Evolutionary conservation across 2,329 filamentous ascomycete genomes (phyloP).

Genomic region (Aspergillus sp.): DNA sequence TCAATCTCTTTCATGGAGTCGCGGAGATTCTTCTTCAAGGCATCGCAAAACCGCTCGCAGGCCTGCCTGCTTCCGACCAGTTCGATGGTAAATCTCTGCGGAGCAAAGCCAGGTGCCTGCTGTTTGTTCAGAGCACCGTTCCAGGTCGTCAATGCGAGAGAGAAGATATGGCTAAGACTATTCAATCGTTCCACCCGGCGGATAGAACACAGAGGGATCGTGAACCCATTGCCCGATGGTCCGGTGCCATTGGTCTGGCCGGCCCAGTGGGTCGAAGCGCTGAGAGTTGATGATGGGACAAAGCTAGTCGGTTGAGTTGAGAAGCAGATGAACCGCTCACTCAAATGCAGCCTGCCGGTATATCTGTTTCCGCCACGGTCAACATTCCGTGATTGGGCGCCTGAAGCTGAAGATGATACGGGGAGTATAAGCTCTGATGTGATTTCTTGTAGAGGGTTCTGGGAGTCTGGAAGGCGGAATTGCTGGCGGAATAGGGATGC

Average conservation of each 20-base stretch:
- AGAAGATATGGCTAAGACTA: slow-evolving; percentile 88
- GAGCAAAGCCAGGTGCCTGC: slow-evolving; percentile 59
- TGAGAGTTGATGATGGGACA: slow-evolving; percentile 72
- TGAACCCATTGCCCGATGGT: slow-evolving; percentile 93
- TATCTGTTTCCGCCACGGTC: slow-evolving; percentile 77
- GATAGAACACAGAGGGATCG: slow-evolving; percentile 86
- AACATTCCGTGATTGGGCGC: slow-evolving; percentile 57
- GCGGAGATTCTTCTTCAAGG: slow-evolving; percentile 83
- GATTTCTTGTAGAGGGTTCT: slow-evolving; percentile 94
- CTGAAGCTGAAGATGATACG: slow-evolving; percentile 55
- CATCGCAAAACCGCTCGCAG: slow-evolving; percentile 95
- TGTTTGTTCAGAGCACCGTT: slow-evolving; percentile 65
- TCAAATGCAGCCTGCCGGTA: slow-evolving; percentile 87
- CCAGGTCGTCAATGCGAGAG: slow-evolving; percentile 92
- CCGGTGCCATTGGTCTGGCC: slow-evolving; percentile 92
- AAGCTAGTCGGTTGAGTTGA: slow-evolving; percentile 92
- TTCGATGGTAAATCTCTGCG: slow-evolving; percentile 89
- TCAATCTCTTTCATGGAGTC: slow-evolving; percentile 85
- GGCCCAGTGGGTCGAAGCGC: slow-evolving; percentile 79
- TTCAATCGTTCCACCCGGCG: slow-evolving; percentile 88
- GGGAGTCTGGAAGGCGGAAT: slow-evolving; percentile 89
- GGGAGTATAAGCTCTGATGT: slow-evolving; percentile 91
- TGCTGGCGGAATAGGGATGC: slow-evolving; percentile 91
- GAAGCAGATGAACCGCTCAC: slow-evolving; percentile 94
- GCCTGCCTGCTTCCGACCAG: slow-evolving; percentile 83